phyloP scores from a whole-genome alignment of 2,329 filamentous ascomycete species.

The Coniochaeta sp. region DNA sequence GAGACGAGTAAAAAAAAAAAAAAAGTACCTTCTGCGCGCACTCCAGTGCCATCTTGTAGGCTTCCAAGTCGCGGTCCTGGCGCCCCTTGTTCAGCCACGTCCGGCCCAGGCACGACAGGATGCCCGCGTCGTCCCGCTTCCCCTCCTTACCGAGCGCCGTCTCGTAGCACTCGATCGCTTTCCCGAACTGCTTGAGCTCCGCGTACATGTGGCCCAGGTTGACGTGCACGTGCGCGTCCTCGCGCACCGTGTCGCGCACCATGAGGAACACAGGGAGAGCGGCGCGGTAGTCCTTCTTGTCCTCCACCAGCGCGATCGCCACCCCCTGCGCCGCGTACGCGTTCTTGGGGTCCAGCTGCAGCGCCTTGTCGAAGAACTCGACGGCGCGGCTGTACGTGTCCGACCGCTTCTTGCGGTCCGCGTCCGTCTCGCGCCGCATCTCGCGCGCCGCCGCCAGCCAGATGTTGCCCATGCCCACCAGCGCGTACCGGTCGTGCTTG shows the following conservation, averaged over 20 bases:
- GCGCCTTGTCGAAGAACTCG: conserved; percentile 96
- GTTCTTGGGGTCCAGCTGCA: conserved; percentile 91
- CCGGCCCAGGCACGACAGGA: conserved; percentile 79
- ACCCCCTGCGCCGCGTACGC: conserved; percentile 95
- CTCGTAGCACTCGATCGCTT: conserved; percentile 94
- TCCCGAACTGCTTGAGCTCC: conserved; percentile 81
- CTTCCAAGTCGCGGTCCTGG: conserved; percentile 48
- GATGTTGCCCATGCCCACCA: conserved; percentile 95
- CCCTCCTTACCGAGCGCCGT: conserved; percentile 72
- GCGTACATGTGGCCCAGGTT: conserved; percentile 92
- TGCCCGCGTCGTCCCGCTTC: conserved; percentile 64
- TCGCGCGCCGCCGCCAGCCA: conserved; percentile 82
- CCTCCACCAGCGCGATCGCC: conserved; percentile 88
- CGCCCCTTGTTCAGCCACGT: conserved; percentile 81
- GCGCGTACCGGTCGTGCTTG: conserved; percentile 95
- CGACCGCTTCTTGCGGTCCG: conserved; percentile 84
- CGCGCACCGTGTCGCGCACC: conserved; percentile 82
- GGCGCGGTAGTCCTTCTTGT: conserved; percentile 79
- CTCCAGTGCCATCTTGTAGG: conserved; percentile 49
- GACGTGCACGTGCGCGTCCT: conserved; percentile 80
- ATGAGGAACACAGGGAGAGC: conserved; percentile 86
- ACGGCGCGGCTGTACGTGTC: conserved; percentile 86
- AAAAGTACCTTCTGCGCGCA: conserved; percentile 59
- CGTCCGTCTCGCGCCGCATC: conserved; percentile 85
- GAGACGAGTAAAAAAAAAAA: too few relatives aligned